phyloP scores from a whole-genome alignment of 192 early-diverging fungal species.

The Coemansia sp. region DNA sequence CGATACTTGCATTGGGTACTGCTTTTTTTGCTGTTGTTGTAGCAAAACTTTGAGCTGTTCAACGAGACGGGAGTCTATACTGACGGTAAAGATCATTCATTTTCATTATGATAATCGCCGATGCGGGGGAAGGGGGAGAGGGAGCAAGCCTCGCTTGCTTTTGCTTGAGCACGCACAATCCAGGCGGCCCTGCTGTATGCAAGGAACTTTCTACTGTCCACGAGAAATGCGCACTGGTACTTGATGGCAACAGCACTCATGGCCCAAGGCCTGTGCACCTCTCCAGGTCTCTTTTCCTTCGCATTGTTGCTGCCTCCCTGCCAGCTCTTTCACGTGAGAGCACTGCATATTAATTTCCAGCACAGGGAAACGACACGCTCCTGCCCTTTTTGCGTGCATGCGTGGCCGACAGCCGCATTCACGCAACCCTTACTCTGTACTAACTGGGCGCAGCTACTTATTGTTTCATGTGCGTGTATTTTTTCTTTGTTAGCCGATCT shows the following conservation, averaged over 20 bases:
- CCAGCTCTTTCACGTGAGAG: conserved; percentile 3
- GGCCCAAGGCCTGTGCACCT: not conserved
- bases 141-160: not conserved
- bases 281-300: not conserved
- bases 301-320: too few species aligned
- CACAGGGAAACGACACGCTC: conserved; percentile 16
- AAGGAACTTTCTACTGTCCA: not conserved
- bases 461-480: too few species aligned
- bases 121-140: not conserved
- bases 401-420: not conserved
- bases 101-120: not conserved
- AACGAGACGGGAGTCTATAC: conserved; percentile 64
- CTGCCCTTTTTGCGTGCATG: not conserved
- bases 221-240: not conserved
- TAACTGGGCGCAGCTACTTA: too few species aligned
- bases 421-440: not conserved
- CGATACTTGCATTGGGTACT: too few species aligned
- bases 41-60: conserved; percentile 68
- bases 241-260: not conserved
- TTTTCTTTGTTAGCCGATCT: conserved; percentile 56
- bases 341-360: conserved; percentile 1
- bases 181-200: not conserved
- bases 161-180: conserved; percentile 1
- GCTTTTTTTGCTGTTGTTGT: conserved; percentile 14
- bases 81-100: conserved; percentile 58